Base-by-base conservation (phyloP, 495 filamentous ascomycete species). In the Lineolata rhizophorae region DNA sequence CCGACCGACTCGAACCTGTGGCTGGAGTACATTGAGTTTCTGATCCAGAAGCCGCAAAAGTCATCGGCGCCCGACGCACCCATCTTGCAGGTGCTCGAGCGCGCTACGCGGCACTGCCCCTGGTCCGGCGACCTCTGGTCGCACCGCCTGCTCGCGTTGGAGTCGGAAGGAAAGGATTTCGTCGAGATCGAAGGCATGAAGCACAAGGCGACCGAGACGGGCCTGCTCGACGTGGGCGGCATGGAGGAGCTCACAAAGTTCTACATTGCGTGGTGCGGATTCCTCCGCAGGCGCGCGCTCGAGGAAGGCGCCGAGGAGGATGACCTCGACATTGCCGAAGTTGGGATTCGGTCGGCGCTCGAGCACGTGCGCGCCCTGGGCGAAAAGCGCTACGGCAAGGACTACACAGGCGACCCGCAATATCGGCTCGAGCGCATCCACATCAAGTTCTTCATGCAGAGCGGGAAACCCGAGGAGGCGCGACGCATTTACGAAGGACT, bases 121-220 rank as follows among this genome's bases (percentile, higher is more conserved):
- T 91, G 81, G 77, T 90, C 79, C 11, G 84, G 87, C 14, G 62
- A 67, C 14, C 58, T 95, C 6, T 97, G 87, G 87, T 75, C 84
- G 3, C 70, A 82, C 38, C 81, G 82, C 37, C 69, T 97, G 12
- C 52, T 94, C 30, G 74, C 67, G 13, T 70, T 77, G 8, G 87
- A 94, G 54, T 65, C 70, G 20, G 73, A 75, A 32, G 64, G 67
- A 11, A 62, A 69, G 42, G 57, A 70, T 2, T 91, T 83, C 42
- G 50, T 69, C n/a, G 73, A 72, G 18, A 77, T 95, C 26, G 76
- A 84, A 39, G 59, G 70, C 20, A 81, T 93, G 46, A 97, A 97
- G 48, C 81, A 95, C 47, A 74, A 67, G 29, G 87, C 87, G 2
- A 94, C 83, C 1, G 78, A 70, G 44, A 80, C 73, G 6, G 72